Conservation (phyloP, 176 grass and related monocot species). For the Oryza meridionalis region DNA sequence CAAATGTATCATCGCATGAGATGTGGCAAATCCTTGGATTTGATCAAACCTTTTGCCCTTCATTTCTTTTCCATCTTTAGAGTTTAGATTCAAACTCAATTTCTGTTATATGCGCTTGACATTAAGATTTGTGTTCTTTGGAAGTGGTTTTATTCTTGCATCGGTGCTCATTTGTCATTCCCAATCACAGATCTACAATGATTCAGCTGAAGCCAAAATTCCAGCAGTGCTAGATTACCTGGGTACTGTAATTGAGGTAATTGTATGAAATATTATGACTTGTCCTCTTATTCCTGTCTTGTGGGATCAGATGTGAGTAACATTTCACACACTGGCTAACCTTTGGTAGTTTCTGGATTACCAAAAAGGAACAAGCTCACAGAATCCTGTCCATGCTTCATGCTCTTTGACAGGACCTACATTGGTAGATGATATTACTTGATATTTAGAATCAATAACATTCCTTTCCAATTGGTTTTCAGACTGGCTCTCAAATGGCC, state of each 20-base stretch:
- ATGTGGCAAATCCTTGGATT: constrained; percentile 3
- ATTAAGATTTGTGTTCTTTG: constrained; percentile 16
- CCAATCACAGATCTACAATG: constrained; percentile 71
- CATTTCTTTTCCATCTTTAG: constrained; percentile 16
- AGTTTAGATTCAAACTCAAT: neutral
- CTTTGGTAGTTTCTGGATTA: constrained; percentile 13
- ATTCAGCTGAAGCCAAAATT: constrained; percentile 92
- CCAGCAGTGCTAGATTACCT: constrained; percentile 91
- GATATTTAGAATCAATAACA: constrained; percentile 15
- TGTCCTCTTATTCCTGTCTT: constrained; percentile 38
- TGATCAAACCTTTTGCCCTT: neutral
- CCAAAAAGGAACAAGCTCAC: neutral
- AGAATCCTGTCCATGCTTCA: constrained; percentile 14
- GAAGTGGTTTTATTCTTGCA: constrained; percentile 27
- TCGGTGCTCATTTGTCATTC: constrained; percentile 10
- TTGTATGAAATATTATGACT: constrained; percentile 25
- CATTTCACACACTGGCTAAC: constrained; percentile 12
- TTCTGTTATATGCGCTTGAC: constrained; percentile 7
- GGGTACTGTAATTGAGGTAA: constrained; percentile 83
- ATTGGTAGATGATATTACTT: constrained; percentile 27
- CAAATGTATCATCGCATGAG: neutral
- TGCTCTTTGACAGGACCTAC: constrained; percentile 26
- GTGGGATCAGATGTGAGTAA: constrained; percentile 30
- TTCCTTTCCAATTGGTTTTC: neutral
- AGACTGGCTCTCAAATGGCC: constrained; percentile 26